phyloP scores from a whole-genome alignment of 164 flowering plant genomes.

The Amborella trichopoda region DNA sequence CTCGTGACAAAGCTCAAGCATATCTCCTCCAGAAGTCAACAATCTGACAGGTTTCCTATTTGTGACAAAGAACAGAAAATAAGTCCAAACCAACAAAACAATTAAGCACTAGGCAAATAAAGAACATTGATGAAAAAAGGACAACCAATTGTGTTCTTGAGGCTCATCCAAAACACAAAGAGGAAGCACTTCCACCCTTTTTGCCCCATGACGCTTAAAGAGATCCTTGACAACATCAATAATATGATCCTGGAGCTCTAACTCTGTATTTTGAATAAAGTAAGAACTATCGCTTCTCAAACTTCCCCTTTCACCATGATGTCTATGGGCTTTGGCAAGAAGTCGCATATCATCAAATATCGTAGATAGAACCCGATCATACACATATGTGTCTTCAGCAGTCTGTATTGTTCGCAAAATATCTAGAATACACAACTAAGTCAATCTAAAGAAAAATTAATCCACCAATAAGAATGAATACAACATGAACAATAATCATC shows the following conservation, averaged over 20 bases:
- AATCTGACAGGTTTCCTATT: conserved; percentile 70
- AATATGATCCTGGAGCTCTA: conserved; percentile 49
- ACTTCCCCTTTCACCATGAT: conserved; percentile 26
- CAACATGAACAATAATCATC: too few relatives aligned
- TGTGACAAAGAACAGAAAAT: background rate
- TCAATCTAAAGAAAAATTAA: background rate
- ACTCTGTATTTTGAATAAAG: conserved; percentile 37
- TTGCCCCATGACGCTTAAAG: conserved; percentile 69
- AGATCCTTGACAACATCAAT: conserved; percentile 45
- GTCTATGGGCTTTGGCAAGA: conserved; percentile 30
- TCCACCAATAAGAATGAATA: background rate
- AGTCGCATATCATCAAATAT: conserved; percentile 60
- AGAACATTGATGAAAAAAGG: background rate
- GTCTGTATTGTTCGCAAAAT: conserved; percentile 60
- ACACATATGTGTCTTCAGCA: conserved; percentile 67
- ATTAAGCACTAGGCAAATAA: background rate
- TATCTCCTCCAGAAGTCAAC: conserved; percentile 72
- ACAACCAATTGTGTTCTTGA: conserved; percentile 42
- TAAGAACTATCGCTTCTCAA: conserved; percentile 22
- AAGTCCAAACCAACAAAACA: background rate
- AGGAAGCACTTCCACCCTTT: conserved; percentile 56
- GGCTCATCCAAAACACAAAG: conserved; percentile 51
- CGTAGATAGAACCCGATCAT: conserved; percentile 69
- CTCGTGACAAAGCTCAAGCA: conserved; percentile 87
- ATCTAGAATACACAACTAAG: conserved; percentile 28